A percentile compares a stretch with the other conserved stretches of the same genome.
phyloP scores from a whole-genome alignment of 352 stramenopile species.

The Phytophthora sansomeana region DNA sequence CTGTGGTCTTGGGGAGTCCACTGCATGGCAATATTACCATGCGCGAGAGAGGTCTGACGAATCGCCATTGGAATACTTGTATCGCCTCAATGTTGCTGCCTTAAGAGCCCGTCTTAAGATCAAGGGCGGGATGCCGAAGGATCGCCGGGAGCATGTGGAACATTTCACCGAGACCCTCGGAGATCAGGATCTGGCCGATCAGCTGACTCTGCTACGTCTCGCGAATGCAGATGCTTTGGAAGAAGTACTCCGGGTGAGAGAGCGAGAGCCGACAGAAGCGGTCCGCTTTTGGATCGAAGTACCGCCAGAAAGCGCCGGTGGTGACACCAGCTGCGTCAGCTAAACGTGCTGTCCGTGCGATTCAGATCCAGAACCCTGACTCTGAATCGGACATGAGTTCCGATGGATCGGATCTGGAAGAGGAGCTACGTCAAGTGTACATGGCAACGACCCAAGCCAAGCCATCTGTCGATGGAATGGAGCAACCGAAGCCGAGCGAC shows the following conservation, averaged over 20 bases:
- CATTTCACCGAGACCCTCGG: conserved; percentile 21
- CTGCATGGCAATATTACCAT: conserved; percentile 15
- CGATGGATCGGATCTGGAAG: neutral
- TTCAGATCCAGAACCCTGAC: neutral
- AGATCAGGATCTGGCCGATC: conserved; percentile 10
- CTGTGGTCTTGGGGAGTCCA: neutral
- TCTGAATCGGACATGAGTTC: no score
- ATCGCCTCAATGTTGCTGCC: conserved; percentile 5
- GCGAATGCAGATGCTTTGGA: conserved; percentile 4
- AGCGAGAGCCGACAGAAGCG: conserved; percentile 10
- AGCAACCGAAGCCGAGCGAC: no score
- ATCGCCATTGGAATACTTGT: conserved; percentile 9
- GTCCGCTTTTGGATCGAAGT: neutral
- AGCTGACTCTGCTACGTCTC: neutral
- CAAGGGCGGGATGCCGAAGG: neutral
- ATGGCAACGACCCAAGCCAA: neutral
- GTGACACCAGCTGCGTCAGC: neutral
- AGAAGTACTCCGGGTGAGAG: neutral
- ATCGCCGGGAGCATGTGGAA: conserved; percentile 14
- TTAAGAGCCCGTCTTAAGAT: conserved; percentile 7
- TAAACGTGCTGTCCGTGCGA: neutral
- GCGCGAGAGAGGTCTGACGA: conserved; percentile 1
- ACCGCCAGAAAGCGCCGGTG: conserved; percentile 1
- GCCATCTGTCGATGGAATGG: no score
- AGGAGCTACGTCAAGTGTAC: neutral